phyloP scores from a whole-genome alignment of 768 basidiomycete species.

The Pleurotus sapidus region DNA sequence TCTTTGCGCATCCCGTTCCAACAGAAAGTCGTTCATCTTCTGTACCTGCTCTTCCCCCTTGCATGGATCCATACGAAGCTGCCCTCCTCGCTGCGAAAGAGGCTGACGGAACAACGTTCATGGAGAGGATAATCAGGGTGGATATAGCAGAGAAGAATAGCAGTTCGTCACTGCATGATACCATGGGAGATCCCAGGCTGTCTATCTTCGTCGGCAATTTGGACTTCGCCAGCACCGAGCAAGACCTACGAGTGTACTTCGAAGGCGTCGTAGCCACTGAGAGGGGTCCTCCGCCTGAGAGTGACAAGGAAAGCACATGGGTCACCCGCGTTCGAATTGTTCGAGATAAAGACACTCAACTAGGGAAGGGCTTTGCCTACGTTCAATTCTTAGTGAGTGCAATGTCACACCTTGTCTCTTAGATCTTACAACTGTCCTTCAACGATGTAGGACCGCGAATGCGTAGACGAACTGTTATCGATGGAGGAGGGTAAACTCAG shows the following conservation, averaged over 20 bases:
- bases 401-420: background rate
- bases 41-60: slow-evolving; percentile 45
- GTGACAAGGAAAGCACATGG: slow-evolving; percentile 44
- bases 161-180: slow-evolving; percentile 20
- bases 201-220: slow-evolving; percentile 91
- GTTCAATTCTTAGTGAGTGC: slow-evolving; percentile 77
- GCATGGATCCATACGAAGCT: slow-evolving; percentile 70
- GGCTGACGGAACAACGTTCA: slow-evolving; percentile 70
- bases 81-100: slow-evolving; percentile 54
- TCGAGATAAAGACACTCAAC: slow-evolving; percentile 85
- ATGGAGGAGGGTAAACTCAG: slow-evolving; percentile 76
- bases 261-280: slow-evolving; percentile 74
- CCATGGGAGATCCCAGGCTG: slow-evolving; percentile 67
- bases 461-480: slow-evolving; percentile 90
- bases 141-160: slow-evolving; percentile 51
- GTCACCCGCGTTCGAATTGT: slow-evolving; percentile 86
- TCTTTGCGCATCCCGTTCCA: slow-evolving; percentile 73
- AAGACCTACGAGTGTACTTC: slow-evolving; percentile 84
- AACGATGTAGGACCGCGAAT: slow-evolving; percentile 70
- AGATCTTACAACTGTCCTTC: background rate
- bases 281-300: slow-evolving; percentile 52
- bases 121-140: slow-evolving; percentile 77
- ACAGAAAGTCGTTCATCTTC: slow-evolving; percentile 38
- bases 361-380: slow-evolving; percentile 96
- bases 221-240: slow-evolving; percentile 89